Percentiles rank a stretch among this genome's conserved stretches.
phyloP scores from a whole-genome alignment of 2,329 filamentous ascomycete genomes.

The Colletotrichum tabaci region DNA sequence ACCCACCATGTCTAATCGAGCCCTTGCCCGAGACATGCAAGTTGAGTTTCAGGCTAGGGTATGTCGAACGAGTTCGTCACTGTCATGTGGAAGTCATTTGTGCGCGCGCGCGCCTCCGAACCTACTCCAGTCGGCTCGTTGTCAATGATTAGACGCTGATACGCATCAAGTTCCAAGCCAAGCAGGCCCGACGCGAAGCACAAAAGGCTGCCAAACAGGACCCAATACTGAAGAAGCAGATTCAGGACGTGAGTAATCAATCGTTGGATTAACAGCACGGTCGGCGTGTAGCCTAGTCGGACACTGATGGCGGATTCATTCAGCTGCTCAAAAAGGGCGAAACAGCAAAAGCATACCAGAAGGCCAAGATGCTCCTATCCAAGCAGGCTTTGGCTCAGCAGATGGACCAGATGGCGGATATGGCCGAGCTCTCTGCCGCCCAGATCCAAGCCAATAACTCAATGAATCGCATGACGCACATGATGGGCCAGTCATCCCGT shows the following conservation, averaged over 20 bases:
- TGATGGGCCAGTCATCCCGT: constrained; percentile 73
- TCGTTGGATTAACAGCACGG: no score
- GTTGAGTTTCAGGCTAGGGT: constrained; percentile 74
- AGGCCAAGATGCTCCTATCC: constrained; percentile 73
- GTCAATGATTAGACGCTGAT: neutral
- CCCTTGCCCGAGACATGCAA: constrained; percentile 73
- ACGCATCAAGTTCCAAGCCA: constrained; percentile 68
- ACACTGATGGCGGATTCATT: neutral
- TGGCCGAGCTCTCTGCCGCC: constrained; percentile 72
- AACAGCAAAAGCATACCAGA: constrained; percentile 74
- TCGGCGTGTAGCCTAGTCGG: no score
- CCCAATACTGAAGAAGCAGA: constrained; percentile 73
- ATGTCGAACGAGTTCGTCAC: constrained; percentile 39
- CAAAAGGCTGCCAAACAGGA: constrained; percentile 74
- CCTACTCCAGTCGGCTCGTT: neutral
- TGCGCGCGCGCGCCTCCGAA: neutral
- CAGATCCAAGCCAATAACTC: constrained; percentile 77
- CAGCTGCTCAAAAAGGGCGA: constrained; percentile 73
- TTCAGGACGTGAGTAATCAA: constrained; percentile 62
- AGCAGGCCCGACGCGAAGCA: constrained; percentile 73
- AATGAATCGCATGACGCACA: constrained; percentile 76
- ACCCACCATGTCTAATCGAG: constrained; percentile 70
- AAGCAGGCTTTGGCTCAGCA: constrained; percentile 74
- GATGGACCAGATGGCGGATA: constrained; percentile 76
- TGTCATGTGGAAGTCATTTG: neutral